These are phyloP conservation scores for Tetratostichococcus sp. DNA, from an alignment of 139 green algal genomes.

Conservation along the genomic window DNA sequence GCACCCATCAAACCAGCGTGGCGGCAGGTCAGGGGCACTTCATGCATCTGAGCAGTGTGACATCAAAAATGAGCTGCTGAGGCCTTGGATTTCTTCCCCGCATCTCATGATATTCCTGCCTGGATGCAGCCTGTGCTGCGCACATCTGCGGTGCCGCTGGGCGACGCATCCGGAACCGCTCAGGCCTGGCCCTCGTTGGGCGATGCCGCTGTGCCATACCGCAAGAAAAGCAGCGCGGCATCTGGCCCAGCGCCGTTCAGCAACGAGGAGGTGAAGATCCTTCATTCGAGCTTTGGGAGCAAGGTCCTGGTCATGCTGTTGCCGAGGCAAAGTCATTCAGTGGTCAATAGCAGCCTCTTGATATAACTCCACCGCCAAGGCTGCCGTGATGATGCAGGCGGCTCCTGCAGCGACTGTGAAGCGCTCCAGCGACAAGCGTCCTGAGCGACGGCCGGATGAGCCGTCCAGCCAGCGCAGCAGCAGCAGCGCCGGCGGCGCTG, in stretches of 20 bases:
- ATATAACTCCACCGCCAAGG: no score
- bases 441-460: background rate
- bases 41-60: no score
- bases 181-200: slow-evolving; percentile 71
- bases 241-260: background rate
- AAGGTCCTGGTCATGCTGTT: no score
- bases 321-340: no score
- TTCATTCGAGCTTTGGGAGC: no score
- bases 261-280: background rate
- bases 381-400: no score
- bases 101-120: no score
- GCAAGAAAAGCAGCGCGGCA: slow-evolving; percentile 40
- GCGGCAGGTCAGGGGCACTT: background rate
- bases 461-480: background rate
- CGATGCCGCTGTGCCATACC: slow-evolving; percentile 66
- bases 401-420: background rate
- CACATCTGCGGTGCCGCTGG: slow-evolving; percentile 2
- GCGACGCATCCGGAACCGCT: slow-evolving; percentile 2
- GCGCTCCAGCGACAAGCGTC: background rate
- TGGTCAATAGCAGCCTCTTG: no score
- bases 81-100: no score
- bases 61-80: no score
- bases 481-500: slow-evolving; percentile 12
- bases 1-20: background rate
- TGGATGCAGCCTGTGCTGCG: background rate